Conservation (phyloP, 352 stramenopile genomes). For the Aphanomyces euteiches region DNA sequence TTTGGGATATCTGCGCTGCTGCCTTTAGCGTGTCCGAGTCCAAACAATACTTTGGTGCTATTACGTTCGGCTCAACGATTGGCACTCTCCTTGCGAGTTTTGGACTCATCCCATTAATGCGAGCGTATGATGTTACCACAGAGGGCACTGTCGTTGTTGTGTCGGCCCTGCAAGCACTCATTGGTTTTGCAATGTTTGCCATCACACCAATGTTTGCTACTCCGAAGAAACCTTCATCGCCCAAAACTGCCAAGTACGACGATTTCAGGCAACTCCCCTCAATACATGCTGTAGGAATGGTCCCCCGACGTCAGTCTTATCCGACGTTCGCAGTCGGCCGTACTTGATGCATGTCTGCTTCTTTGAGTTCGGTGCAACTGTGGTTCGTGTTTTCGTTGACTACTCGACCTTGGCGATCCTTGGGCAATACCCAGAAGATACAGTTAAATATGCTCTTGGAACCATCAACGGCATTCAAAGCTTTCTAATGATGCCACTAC, state of each 20-base stretch:
- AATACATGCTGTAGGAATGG: not conserved
- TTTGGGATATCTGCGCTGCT: constrained; percentile 83
- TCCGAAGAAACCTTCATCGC: constrained; percentile 22
- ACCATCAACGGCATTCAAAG: constrained; percentile 81
- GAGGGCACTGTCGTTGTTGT: constrained; percentile 72
- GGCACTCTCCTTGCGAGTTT: constrained; percentile 75
- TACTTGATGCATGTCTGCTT: constrained; percentile 87
- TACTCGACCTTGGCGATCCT: constrained; percentile 77
- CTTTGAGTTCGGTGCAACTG: constrained; percentile 76
- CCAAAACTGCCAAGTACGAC: constrained; percentile 2
- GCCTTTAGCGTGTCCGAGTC: constrained; percentile 74
- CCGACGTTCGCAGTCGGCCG: constrained; percentile 62
- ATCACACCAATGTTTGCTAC: constrained; percentile 34
- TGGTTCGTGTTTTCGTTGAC: constrained; percentile 76
- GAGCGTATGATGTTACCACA: constrained; percentile 49
- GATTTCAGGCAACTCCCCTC: constrained; percentile 28
- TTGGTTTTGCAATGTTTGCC: constrained; percentile 55
- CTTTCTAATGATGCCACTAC: constrained; percentile 84
- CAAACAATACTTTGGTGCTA: constrained; percentile 84
- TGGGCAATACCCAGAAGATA: constrained; percentile 56
- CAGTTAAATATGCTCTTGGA: constrained; percentile 69
- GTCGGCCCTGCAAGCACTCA: constrained; percentile 47
- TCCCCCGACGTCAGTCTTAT: constrained; percentile 40
- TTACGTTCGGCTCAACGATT: constrained; percentile 79
- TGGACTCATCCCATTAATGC: constrained; percentile 53